phyloP scores from a whole-genome alignment of 305 asterid genomes.

The Plantago lanceolata region DNA sequence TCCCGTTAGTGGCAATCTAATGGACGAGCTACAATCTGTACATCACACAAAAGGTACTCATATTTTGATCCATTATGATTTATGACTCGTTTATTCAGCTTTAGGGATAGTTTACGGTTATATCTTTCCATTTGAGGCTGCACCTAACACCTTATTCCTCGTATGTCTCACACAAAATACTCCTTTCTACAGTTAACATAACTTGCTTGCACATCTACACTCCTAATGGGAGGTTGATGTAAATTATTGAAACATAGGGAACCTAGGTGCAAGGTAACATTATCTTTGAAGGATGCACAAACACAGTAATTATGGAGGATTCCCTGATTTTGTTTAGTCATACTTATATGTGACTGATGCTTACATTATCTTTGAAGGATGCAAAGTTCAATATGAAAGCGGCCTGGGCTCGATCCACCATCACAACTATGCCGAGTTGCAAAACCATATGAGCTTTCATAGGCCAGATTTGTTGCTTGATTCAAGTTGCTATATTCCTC shows the following conservation, averaged over 20 bases:
- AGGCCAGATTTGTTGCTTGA: constrained; percentile 45
- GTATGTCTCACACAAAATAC: too few relatives aligned
- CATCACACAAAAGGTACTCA: constrained; percentile 39
- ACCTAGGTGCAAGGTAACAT: too few relatives aligned
- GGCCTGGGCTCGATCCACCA: constrained; percentile 23
- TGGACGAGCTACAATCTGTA: constrained; percentile 36
- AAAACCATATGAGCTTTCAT: constrained; percentile 26
- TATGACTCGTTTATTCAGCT: neutral
- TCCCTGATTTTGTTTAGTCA: neutral
- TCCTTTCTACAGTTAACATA: too few relatives aligned
- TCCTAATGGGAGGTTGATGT: too few relatives aligned
- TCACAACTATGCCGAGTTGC: constrained; percentile 23
- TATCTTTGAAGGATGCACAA: too few relatives aligned
- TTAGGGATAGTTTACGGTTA: neutral
- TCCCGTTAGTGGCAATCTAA: constrained; percentile 38
- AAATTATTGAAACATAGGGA: too few relatives aligned
- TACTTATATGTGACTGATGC: constrained; percentile 10
- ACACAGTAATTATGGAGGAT: neutral
- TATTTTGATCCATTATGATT: constrained; percentile 14
- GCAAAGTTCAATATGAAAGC: constrained; percentile 27
- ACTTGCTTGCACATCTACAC: too few relatives aligned
- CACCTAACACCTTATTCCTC: neutral
- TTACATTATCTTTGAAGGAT: constrained; percentile 32
- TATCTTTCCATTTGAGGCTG: neutral
- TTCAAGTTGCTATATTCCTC: constrained; percentile 32